Conservation (phyloP, 208 protist species). For the Trypanosoma avium region DNA sequence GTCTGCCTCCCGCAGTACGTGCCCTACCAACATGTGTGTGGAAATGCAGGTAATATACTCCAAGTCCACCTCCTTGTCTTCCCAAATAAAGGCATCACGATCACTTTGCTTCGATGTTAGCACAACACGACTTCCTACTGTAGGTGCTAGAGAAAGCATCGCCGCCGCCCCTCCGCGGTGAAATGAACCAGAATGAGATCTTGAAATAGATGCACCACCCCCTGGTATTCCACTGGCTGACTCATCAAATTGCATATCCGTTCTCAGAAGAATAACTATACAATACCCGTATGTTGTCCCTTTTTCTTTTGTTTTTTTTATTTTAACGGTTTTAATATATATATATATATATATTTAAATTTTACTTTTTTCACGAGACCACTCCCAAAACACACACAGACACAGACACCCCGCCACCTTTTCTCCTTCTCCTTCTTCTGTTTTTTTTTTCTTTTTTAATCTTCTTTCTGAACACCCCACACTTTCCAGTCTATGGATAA, state of each 20-base stretch:
- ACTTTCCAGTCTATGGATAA: too few species aligned
- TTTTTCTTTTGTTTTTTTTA: not conserved
- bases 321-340: not conserved
- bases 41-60: conserved; percentile 2
- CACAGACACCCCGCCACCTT: not conserved
- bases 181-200: not conserved
- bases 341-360: not conserved
- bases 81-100: conserved; percentile 16
- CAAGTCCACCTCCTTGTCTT: conserved; percentile 20
- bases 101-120: conserved; percentile 9
- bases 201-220: not conserved
- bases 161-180: not conserved
- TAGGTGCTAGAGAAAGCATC: conserved; percentile 5
- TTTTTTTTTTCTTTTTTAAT: too few species aligned
- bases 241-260: conserved; percentile 2
- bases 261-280: not conserved
- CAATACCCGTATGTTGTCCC: not conserved
- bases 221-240: not conserved
- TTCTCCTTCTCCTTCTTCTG: not conserved
- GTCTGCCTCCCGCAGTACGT: conserved; percentile 19
- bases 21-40: conserved; percentile 14
- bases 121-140: conserved; percentile 19
- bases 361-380: too few species aligned
- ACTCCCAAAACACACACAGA: not conserved
- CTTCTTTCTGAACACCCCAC: too few species aligned